Conservation (phyloP, 2,329 filamentous ascomycete genomes). For the Amphichorda felina region DNA sequence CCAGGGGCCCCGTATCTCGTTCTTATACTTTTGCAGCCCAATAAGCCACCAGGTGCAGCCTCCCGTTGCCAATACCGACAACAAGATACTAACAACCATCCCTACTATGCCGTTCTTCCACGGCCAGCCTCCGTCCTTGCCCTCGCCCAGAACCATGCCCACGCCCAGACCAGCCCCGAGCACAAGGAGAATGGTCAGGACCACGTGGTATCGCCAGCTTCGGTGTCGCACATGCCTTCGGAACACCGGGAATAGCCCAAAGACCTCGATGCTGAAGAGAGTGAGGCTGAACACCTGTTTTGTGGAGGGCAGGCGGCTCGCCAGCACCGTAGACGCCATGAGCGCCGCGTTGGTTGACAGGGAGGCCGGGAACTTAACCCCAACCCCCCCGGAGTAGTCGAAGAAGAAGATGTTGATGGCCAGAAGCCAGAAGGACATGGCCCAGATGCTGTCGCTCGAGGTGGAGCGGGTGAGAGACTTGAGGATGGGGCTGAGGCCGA, state of each 20-base stretch:
- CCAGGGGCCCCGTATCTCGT: conserved; percentile 96
- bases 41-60: conserved; percentile 98
- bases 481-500: conserved; percentile 87
- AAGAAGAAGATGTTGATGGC: conserved; percentile 97
- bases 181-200: conserved; percentile 65
- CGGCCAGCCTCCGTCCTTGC: conserved; percentile 26
- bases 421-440: conserved; percentile 85
- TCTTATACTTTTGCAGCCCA: conserved; percentile 95
- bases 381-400: conserved; percentile 71
- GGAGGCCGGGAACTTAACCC: conserved; percentile 54
- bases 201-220: conserved; percentile 70
- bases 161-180: conserved; percentile 71
- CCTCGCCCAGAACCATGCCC: conserved; percentile 44
- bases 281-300: conserved; percentile 92
- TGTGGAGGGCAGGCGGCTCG: conserved; percentile 77
- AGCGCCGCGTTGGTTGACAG: conserved; percentile 91
- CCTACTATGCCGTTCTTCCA: conserved; percentile 55
- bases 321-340: conserved; percentile 92
- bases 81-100: conserved; percentile 61
- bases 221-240: conserved; percentile 75
- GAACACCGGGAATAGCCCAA: conserved; percentile 95
- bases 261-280: conserved; percentile 93
- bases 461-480: conserved; percentile 94
- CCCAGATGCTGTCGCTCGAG: conserved; percentile 92
- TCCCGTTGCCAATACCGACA: conserved; percentile 72